phyloP scores from a whole-genome alignment of 148 eudicot species.

The Rhododendron simsii region DNA sequence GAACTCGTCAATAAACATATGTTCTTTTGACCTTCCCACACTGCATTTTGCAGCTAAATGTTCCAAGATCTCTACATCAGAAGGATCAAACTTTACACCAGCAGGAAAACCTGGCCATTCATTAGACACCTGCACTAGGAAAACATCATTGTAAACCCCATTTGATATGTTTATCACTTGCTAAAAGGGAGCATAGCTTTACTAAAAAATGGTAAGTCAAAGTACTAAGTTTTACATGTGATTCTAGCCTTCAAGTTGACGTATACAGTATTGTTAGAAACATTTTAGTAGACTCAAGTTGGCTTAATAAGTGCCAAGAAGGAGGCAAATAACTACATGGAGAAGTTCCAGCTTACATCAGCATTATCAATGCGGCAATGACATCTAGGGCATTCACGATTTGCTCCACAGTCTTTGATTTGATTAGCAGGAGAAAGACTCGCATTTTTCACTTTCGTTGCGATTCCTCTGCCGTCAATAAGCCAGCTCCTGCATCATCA shows the following conservation, averaged over 20 bases:
- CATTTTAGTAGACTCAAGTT: not conserved
- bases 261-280: not conserved
- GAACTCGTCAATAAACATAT: slow-evolving; percentile 68
- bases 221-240: not conserved
- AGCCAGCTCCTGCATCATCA: slow-evolving; percentile 67
- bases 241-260: not conserved
- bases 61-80: slow-evolving; percentile 59
- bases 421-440: slow-evolving; percentile 34
- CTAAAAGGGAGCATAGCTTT: not conserved
- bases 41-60: slow-evolving; percentile 69
- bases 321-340: not conserved
- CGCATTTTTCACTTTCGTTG: slow-evolving; percentile 66
- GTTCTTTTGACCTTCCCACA: slow-evolving; percentile 30
- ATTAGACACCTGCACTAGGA: slow-evolving; percentile 35
- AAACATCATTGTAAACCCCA: not conserved
- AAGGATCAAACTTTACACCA: slow-evolving; percentile 83
- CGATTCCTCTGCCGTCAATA: slow-evolving; percentile 62
- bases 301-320: not conserved
- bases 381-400: slow-evolving; percentile 81
- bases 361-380: slow-evolving; percentile 60
- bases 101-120: slow-evolving; percentile 88
- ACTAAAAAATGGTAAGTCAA: not conserved
- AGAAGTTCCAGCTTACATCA: slow-evolving; percentile 53
- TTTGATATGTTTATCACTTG: not conserved
- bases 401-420: slow-evolving; percentile 73